Evolutionary conservation across 208 protist genomes (phyloP).

Genomic region (Crithidia sp.): DNA sequence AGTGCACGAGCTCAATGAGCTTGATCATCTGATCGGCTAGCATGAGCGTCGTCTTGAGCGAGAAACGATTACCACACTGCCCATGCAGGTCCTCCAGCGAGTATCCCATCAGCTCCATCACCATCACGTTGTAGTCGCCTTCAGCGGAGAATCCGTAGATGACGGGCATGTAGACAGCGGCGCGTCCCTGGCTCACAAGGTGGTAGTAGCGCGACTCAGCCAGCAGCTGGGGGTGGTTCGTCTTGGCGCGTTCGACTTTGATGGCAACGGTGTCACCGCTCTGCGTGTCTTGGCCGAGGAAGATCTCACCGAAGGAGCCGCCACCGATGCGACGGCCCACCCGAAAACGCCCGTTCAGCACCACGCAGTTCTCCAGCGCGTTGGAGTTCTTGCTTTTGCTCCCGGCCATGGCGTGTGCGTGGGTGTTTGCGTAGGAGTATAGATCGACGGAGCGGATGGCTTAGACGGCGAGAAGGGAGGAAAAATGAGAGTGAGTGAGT

Average conservation of each 20-base stretch:
- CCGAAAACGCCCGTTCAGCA: slow-evolving; percentile 85
- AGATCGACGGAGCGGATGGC: neutral
- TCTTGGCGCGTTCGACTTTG: slow-evolving; percentile 91
- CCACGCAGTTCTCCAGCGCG: slow-evolving; percentile 33
- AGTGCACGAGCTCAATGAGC: slow-evolving; percentile 93
- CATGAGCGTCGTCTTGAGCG: slow-evolving; percentile 94
- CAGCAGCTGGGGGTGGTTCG: slow-evolving; percentile 92
- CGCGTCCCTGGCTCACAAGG: slow-evolving; percentile 76
- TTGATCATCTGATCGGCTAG: slow-evolving; percentile 93
- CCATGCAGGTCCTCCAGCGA: slow-evolving; percentile 93
- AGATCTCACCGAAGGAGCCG: slow-evolving; percentile 95
- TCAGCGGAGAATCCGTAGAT: slow-evolving; percentile 90
- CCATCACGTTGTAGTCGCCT: slow-evolving; percentile 94
- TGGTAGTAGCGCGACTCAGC: slow-evolving; percentile 91
- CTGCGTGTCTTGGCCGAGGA: slow-evolving; percentile 90
- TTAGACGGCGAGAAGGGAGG: no score
- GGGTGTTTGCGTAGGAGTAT: neutral
- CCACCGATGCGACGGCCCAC: slow-evolving; percentile 98
- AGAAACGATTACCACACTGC: slow-evolving; percentile 87
- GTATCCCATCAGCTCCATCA: slow-evolving; percentile 93
- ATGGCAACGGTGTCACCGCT: slow-evolving; percentile 91
- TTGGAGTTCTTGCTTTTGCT: slow-evolving; percentile 21
- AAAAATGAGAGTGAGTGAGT: no score
- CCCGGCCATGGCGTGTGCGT: slow-evolving; percentile 7
- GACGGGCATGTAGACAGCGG: slow-evolving; percentile 84